phyloP scores from a whole-genome alignment of 805 yeast genomes.

The Lipomyces yamanashiensis region DNA sequence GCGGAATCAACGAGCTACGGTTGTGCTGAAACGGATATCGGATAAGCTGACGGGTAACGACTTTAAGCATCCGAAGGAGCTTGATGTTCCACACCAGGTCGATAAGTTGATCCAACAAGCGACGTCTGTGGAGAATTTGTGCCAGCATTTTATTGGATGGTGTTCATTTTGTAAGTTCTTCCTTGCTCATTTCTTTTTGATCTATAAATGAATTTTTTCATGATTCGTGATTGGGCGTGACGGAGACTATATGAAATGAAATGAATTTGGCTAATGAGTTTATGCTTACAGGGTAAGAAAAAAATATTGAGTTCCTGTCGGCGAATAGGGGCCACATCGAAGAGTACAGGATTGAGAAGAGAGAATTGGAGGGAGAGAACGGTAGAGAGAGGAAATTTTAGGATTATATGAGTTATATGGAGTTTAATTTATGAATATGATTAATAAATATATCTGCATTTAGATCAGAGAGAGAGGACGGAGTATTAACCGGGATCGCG shows the following conservation, averaged over 20 bases:
- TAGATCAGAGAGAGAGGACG: too few species aligned
- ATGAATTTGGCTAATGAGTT: background rate
- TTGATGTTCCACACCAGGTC: conserved; percentile 87
- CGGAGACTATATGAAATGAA: too few species aligned
- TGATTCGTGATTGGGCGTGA: background rate
- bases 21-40: conserved; percentile 85
- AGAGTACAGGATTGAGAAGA: too few species aligned
- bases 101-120: conserved; percentile 94
- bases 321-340: background rate
- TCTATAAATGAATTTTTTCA: background rate
- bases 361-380: background rate
- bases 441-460: too few species aligned
- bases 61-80: conserved; percentile 68
- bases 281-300: background rate
- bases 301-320: background rate
- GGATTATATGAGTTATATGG: too few species aligned
- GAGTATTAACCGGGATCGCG: too few species aligned
- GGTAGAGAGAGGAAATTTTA: background rate
- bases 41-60: conserved; percentile 95
- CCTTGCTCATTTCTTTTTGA: background rate
- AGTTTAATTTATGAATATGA: background rate
- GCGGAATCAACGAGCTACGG: conserved; percentile 86
- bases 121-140: conserved; percentile 90
- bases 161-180: conserved; percentile 77
- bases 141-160: conserved; percentile 99